Base-by-base conservation (phyloP, 192 early-diverging fungal genomes). In the Piromyces sp. region DNA sequence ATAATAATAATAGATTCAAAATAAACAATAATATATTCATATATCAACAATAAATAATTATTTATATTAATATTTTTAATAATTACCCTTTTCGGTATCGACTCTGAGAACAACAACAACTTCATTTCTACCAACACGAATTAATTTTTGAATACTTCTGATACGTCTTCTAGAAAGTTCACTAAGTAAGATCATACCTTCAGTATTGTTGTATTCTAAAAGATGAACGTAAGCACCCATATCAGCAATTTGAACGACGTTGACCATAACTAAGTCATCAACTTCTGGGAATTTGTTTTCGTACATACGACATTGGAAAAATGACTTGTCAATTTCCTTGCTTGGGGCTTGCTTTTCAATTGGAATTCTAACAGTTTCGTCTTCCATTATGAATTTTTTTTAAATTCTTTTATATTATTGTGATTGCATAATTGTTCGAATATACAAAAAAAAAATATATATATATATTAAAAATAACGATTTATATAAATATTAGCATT, bases 231-330 rank as follows among this genome's bases (percentile, higher is more conserved):
- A 68, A 81, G 30, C 36, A 92, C 91, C 83, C 97, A 94, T 83
- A 29, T 97, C 96, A 37, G 94, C 94, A 83, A 99, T 97, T 86
- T 95, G 94, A 33, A 92, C 91, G 82, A 99, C 96, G 86, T 94
- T 97, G 83, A 95, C 97, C 95, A 98, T 97, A 80, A 99, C 96
- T 40, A 97, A 90, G 82, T 96, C 93, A 80, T 97, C 96, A 37
- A 94, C 92, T 88, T 97, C 93, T 33, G 97, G 97, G 88, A 94
- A 97, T 85, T 91, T 90, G 83, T 93, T 90, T 87, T 96, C 94
- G 90, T 99, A 99, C 92, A 96, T 97, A 83, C 96, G 94, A 88
- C 94, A 97, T 38, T 84, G 83, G 40, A 88, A 82, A 68, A 68
- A 68, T n/a, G 51, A 68, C 26, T 68, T 68, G 22, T 68, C 51